Evolutionary conservation across 192 early-diverging fungal species (phyloP), one percentile per base, ranked within the genome.

Genomic region (Coemansia sp.): DNA sequence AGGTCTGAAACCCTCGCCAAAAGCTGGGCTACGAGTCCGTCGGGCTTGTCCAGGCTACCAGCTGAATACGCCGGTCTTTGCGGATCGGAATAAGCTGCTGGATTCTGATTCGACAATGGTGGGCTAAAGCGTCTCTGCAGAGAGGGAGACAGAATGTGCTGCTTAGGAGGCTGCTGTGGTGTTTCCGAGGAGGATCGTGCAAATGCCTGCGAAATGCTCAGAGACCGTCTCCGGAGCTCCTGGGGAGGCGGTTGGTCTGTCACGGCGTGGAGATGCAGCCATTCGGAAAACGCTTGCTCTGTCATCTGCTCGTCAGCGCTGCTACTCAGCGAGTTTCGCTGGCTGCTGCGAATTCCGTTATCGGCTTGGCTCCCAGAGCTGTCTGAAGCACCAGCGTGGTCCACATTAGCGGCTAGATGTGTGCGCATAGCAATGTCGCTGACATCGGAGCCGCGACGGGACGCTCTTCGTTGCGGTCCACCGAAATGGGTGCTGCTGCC

Each of bases 361-460:
- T 45, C 25, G 9, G 50, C 52, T 22, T 49, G 61, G 25, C 5
- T 13, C 35, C 9, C 11, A 0, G 48, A 5, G 29, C 14, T 7
- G 14, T 43, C 29, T 9, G 32, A 5, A 52, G 9, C 13, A 25
- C 9, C 22, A 25, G 5, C 49, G 50, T 35, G 13, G 14, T 42
- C n/a, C 17, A 40, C 33, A 9, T 55, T 54, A 19, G 62, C 41
- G 11, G 43, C 36, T 41, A 79, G 25, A 54, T 79, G 71, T 17
- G 34, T 70, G 64, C 70, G 76, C 76, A 79, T 79, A 34, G 70
- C 76, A 56, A 79, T 79, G 40, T 79, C 76, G 64, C 76, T 79
- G 46, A 79, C 70, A 49, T 79, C 49, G 7, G 49, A 52, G 22
- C 49, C 49, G 2, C 17, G 33, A 19, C 52, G 22, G 25, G 50